A percentile compares a stretch with the other conserved stretches of the same genome.
Evolutionary conservation across 1,139 yeast genomes (phyloP).

Genomic region (Entelexis paramagnoliae): DNA sequence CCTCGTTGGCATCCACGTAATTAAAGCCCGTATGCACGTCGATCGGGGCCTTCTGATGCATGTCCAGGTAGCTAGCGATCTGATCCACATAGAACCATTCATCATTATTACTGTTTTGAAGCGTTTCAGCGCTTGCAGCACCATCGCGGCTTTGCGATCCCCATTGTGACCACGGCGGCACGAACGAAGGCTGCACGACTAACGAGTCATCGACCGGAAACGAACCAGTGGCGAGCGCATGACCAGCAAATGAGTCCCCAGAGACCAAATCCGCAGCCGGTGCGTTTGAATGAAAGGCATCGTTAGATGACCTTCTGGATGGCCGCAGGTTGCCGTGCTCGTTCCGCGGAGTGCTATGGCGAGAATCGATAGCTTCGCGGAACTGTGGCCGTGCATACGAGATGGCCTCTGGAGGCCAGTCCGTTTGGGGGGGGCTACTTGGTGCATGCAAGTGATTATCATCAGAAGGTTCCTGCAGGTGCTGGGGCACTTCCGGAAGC

Average conservation of each 20-base stretch:
- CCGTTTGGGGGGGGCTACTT: no score
- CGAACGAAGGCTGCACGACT: background rate
- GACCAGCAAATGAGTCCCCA: no score
- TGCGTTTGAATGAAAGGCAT: no score
- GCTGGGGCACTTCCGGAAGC: background rate
- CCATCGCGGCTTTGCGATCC: background rate
- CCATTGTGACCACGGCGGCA: background rate
- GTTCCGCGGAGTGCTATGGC: no score
- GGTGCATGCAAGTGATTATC: background rate
- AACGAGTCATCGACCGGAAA: background rate
- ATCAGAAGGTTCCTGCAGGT: background rate
- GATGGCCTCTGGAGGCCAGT: no score
- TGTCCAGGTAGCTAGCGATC: slow-evolving; percentile 4
- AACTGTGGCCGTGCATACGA: no score
- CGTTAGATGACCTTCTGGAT: no score
- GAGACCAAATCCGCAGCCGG: no score
- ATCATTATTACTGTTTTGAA: background rate
- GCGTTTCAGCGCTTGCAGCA: slow-evolving; percentile 1
- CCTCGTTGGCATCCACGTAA: background rate
- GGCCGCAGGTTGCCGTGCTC: no score
- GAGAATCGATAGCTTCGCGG: no score
- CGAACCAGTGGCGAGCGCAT: no score
- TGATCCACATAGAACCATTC: slow-evolving; percentile 7
- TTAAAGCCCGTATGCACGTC: background rate
- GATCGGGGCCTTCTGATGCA: background rate